These are phyloP conservation scores for Orychophragmus violaceus DNA, from an alignment of 345 rosid species.

Conservation along the genomic window DNA sequence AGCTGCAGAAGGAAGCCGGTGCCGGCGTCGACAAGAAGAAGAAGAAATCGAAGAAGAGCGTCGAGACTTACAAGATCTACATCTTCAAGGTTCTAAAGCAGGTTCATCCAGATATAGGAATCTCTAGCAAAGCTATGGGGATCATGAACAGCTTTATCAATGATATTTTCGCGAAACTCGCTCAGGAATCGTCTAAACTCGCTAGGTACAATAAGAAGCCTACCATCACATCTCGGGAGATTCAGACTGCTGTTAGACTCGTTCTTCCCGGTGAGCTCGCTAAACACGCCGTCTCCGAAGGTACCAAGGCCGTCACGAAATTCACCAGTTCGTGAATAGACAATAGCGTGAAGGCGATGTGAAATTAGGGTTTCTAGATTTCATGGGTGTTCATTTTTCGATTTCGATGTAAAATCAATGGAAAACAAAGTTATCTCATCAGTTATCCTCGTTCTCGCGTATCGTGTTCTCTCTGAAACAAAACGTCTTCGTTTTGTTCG, in stretches of 20 bases:
- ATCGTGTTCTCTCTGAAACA: no score
- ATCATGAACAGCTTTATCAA: constrained; percentile 51
- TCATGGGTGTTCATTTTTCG: not conserved
- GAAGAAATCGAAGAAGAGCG: constrained; percentile 46
- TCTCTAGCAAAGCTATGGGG: constrained; percentile 27
- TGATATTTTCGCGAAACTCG: constrained; percentile 65
- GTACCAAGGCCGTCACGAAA: constrained; percentile 70
- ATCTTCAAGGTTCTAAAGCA: constrained; percentile 54
- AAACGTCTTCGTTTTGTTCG: not conserved
- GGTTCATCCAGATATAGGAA: constrained; percentile 47
- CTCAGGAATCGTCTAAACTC: constrained; percentile 58
- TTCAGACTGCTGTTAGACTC: constrained; percentile 70
- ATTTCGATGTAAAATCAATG: not conserved
- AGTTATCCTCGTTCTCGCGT: no score
- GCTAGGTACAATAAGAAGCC: constrained; percentile 86
- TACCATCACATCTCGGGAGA: constrained; percentile 65
- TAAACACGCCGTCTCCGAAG: constrained; percentile 74
- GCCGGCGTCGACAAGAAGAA: constrained; percentile 42
- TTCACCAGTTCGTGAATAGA: constrained; percentile 40
- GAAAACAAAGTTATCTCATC: no score
- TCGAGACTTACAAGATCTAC: constrained; percentile 76
- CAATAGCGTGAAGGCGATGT: not conserved
- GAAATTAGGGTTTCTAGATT: constrained; percentile 22
- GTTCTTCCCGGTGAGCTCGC: constrained; percentile 74
- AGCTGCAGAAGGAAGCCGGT: constrained; percentile 48